Evolutionary conservation across 2,329 filamentous ascomycete genomes (phyloP).

Genomic region (Beauveria asiatica): DNA sequence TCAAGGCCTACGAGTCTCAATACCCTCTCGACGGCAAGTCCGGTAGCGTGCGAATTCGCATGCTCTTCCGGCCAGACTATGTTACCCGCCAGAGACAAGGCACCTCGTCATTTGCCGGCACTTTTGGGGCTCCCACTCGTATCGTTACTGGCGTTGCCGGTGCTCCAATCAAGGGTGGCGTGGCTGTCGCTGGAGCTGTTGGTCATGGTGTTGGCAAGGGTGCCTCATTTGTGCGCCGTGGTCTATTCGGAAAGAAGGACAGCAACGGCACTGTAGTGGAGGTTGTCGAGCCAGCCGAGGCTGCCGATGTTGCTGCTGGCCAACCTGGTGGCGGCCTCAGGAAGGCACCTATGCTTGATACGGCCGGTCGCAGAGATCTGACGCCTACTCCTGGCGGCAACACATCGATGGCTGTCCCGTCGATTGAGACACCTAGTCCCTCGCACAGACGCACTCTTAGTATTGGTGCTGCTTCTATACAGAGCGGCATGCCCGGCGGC

Average conservation of each 20-base stretch:
- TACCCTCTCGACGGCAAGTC: conserved; percentile 82
- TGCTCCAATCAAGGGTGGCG: conserved; percentile 88
- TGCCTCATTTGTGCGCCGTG: conserved; percentile 81
- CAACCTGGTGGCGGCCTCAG: conserved; percentile 31
- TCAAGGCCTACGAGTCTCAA: conserved; percentile 66
- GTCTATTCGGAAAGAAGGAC: conserved; percentile 64
- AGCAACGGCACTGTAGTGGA: conserved; percentile 38
- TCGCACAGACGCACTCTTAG: conserved; percentile 47
- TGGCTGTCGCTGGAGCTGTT: conserved; percentile 61
- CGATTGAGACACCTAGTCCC: conserved; percentile 12
- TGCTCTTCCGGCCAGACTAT: conserved; percentile 91
- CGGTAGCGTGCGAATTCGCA: conserved; percentile 68
- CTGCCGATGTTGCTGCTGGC: conserved; percentile 9
- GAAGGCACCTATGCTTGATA: conserved; percentile 30
- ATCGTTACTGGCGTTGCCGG: conserved; percentile 76
- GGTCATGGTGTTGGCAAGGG: conserved; percentile 80
- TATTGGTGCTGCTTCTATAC: conserved; percentile 55
- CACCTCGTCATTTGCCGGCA: conserved; percentile 86
- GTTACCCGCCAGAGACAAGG: conserved; percentile 80
- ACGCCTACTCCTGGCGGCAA: conserved; percentile 12
- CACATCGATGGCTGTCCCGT: conserved; percentile 1
- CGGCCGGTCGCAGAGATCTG: conserved; percentile 23
- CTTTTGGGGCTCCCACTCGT: conserved; percentile 77
- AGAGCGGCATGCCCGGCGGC: conserved; percentile 52
- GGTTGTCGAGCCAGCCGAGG: conserved; percentile 24